These are phyloP conservation scores for Poronia punctata DNA, from an alignment of 495 filamentous ascomycete genomes.

Conservation along the genomic window DNA sequence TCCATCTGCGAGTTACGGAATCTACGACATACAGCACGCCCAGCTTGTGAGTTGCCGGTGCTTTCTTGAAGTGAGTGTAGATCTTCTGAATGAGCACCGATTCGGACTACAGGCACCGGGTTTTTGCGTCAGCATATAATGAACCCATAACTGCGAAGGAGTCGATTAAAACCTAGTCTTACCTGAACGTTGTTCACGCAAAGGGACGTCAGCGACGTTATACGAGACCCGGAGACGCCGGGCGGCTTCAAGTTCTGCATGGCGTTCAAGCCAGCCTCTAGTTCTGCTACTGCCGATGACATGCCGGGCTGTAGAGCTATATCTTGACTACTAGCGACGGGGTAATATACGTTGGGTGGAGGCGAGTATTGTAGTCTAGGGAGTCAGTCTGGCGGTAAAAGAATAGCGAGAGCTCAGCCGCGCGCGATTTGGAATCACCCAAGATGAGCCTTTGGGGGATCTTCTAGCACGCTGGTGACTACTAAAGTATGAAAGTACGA, in stretches of 20 bases:
- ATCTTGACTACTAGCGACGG: conserved; percentile 18
- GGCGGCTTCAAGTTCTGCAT: conserved; percentile 89
- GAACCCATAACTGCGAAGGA: conserved; percentile 4
- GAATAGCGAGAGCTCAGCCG: neutral
- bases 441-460: conserved; percentile 8
- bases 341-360: conserved; percentile 10
- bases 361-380: conserved; percentile 11
- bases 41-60: conserved; percentile 90
- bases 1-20: conserved; percentile 97
- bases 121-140: conserved; percentile 29
- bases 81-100: conserved; percentile 92
- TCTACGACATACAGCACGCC: conserved; percentile 99
- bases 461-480: conserved; percentile 13
- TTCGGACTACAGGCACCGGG: conserved; percentile 64
- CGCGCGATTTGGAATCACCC: conserved; percentile 7
- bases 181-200: conserved; percentile 93
- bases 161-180: conserved; percentile 39
- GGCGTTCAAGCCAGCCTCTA: conserved; percentile 83
- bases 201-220: conserved; percentile 72
- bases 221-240: conserved; percentile 87
- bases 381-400: neutral
- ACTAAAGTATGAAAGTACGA: conserved; percentile 13
- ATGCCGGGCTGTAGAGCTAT: conserved; percentile 41
- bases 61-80: conserved; percentile 94
- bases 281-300: conserved; percentile 79